Percentiles rank a stretch among this genome's conserved stretches.
phyloP scores from a whole-genome alignment of 2,329 filamentous ascomycete genomes.

The Clarireedia sp. region DNA sequence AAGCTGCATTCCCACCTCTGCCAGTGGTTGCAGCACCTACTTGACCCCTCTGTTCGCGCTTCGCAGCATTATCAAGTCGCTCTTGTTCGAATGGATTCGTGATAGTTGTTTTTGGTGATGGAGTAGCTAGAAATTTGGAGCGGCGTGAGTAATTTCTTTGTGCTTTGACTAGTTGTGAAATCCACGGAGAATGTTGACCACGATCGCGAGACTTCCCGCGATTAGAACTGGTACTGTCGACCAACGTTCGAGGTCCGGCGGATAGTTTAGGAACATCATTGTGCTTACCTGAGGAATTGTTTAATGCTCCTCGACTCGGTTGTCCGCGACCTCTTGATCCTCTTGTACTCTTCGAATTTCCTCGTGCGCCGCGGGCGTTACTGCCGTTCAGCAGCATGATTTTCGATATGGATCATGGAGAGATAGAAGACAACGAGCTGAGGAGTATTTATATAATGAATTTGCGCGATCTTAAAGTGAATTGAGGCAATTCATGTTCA shows the following conservation, averaged over 20 bases:
- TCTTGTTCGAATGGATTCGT: conserved; percentile 26
- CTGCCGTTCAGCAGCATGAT: conserved; percentile 25
- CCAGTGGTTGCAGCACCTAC: conserved; percentile 16
- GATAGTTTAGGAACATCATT: conserved; percentile 11
- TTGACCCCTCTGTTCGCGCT: conserved; percentile 23
- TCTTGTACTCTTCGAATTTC: conserved; percentile 24
- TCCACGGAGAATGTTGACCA: conserved; percentile 15
- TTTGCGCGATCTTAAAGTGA: neutral
- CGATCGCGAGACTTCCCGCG: conserved; percentile 10
- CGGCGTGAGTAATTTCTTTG: conserved; percentile 3
- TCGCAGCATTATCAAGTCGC: conserved; percentile 29
- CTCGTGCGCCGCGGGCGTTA: conserved; percentile 24
- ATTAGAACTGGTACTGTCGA: conserved; percentile 13
- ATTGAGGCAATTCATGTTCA: neutral
- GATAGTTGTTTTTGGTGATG: conserved; percentile 10
- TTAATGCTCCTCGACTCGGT: conserved; percentile 28
- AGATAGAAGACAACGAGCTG: conserved; percentile 15
- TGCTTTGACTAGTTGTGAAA: neutral
- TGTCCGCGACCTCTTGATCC: conserved; percentile 27
- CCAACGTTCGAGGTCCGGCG: conserved; percentile 10
- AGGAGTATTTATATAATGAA: conserved; percentile 13
- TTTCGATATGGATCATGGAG: conserved; percentile 26
- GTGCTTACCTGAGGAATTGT: conserved; percentile 27
- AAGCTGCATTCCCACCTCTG: conserved; percentile 18
- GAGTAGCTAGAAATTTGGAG: conserved; percentile 13